Percentiles rank a stretch among this genome's conserved stretches.
Evolutionary conservation across 2,329 filamentous ascomycete genomes (phyloP).

Genomic region (Pyricularia sp.): DNA sequence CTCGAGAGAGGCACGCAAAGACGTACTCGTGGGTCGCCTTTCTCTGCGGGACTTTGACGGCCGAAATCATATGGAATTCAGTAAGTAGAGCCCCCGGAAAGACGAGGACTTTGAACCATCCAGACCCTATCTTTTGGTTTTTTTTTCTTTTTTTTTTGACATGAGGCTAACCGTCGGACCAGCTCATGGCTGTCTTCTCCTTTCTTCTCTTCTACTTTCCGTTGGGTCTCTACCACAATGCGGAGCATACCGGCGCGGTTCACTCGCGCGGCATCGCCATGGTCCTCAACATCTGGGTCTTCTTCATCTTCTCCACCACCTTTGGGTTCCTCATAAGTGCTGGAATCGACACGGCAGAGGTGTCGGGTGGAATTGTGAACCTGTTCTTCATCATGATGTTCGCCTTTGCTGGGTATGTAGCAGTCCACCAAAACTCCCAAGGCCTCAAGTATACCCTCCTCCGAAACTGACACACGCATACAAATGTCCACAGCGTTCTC

Average conservation of each 20-base stretch:
- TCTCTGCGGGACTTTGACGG: not conserved
- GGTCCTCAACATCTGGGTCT: not conserved
- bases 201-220: too few relatives aligned
- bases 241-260: too few relatives aligned
- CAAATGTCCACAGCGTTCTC: constrained; percentile 33
- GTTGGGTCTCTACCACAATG: too few relatives aligned
- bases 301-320: not conserved
- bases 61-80: not conserved
- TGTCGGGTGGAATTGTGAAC: not conserved
- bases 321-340: not conserved
- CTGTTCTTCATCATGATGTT: not conserved
- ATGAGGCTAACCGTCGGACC: not conserved
- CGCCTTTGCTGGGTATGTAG: not conserved
- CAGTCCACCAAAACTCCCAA: too few relatives aligned
- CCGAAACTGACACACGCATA: too few relatives aligned
- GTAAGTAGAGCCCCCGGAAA: not conserved
- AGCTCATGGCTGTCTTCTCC: not conserved
- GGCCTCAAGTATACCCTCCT: too few relatives aligned
- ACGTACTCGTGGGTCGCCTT: too few relatives aligned
- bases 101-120: not conserved
- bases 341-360: not conserved
- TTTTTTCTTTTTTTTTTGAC: too few relatives aligned
- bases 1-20: too few relatives aligned
- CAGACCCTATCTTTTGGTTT: too few relatives aligned
- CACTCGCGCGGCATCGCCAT: too few relatives aligned